Base-by-base conservation (phyloP, 768 basidiomycete species). In the Psilocybe tampanensis region DNA sequence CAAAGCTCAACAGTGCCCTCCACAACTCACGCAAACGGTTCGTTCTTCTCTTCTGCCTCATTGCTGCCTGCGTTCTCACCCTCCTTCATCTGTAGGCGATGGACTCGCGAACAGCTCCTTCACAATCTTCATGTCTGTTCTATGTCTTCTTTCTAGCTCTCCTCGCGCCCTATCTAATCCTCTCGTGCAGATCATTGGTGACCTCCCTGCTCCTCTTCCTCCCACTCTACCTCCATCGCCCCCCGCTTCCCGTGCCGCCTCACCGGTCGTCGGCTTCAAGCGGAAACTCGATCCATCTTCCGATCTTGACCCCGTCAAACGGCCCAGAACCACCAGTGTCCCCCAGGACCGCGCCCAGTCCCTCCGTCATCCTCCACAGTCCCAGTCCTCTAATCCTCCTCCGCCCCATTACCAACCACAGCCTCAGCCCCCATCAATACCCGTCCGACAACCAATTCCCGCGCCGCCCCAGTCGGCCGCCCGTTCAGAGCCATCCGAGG, bases 181-280 rank as follows among this genome's bases (percentile, higher is more conserved):
- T 54, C 42, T 51, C 24, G 21, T 54, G 23, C 57, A 81, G 80
- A 69, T 80, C 60, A 73, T 79, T 56, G 76, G 78, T 45, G 68
- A 70, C 52, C 72, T 82, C 22, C 63, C 68, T 47, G 61, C 72
- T 32, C 76, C 78, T 53, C 66, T 81, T 9, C 80, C 82, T 32
- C 74, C 78, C 51, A 74, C 72, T 41, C 71, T 83, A 45, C 82
- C 81, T 7, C 80, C 79, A 22, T 82, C 81, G 17, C 82, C 81
- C 36, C 80, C 81, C 8, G 72, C 75, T 44, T 82, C 82, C 54
- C 78, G 80, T 61, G 71, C 80, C 52, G 60, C 72, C 56, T 83
- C 81, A 51, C 81, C 82, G 57, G 74, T 70, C 22, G 73, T 77
- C 60, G 66, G 71, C 58, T 59, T 68, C 62, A 83, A 84, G 72